Evolutionary conservation across 805 yeast species (phyloP).

Genomic region (Tanozyma kutaoensis): DNA sequence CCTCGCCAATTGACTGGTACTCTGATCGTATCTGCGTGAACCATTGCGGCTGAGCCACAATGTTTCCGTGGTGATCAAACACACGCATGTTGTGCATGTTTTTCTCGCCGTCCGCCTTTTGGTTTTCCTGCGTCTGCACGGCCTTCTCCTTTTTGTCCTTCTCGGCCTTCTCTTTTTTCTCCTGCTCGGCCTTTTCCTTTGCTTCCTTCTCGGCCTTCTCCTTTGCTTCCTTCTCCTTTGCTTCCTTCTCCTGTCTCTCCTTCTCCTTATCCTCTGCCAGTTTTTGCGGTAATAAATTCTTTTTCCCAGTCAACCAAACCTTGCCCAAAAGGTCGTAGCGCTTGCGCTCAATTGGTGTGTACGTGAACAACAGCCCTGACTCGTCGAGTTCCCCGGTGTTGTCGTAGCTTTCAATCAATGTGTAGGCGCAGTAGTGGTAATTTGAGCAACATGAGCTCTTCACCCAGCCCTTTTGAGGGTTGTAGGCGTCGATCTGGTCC

Average conservation of each 20-base stretch:
- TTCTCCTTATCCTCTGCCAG: not conserved
- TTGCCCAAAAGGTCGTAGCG: slow-evolving; percentile 18
- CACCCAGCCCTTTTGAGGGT: slow-evolving; percentile 31
- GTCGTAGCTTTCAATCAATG: slow-evolving; percentile 10
- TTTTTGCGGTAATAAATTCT: not conserved
- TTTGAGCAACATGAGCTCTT: slow-evolving; percentile 19
- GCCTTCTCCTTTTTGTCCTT: too few relatives aligned
- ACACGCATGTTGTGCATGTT: too few relatives aligned
- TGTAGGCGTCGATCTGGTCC: slow-evolving; percentile 9
- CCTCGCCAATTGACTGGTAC: too few relatives aligned
- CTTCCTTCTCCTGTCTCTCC: not conserved
- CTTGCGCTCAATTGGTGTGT: slow-evolving; percentile 5
- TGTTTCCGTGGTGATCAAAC: too few relatives aligned
- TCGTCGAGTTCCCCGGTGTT: slow-evolving; percentile 5
- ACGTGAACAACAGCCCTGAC: slow-evolving; percentile 13
- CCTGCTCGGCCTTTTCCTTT: too few relatives aligned
- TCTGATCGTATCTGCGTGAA: too few relatives aligned
- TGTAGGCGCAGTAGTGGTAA: slow-evolving; percentile 28
- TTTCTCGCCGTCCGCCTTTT: too few relatives aligned
- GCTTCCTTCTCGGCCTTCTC: not conserved
- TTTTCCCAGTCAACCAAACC: slow-evolving; percentile 18
- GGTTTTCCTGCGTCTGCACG: too few relatives aligned
- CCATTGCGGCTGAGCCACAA: too few relatives aligned
- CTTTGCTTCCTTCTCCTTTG: not conserved
- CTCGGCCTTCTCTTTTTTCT: too few relatives aligned